A percentile compares a stretch with the other conserved stretches of the same genome.
Evolutionary conservation across 768 basidiomycete genomes (phyloP).

Genomic region (Hygrocybe coccinea): DNA sequence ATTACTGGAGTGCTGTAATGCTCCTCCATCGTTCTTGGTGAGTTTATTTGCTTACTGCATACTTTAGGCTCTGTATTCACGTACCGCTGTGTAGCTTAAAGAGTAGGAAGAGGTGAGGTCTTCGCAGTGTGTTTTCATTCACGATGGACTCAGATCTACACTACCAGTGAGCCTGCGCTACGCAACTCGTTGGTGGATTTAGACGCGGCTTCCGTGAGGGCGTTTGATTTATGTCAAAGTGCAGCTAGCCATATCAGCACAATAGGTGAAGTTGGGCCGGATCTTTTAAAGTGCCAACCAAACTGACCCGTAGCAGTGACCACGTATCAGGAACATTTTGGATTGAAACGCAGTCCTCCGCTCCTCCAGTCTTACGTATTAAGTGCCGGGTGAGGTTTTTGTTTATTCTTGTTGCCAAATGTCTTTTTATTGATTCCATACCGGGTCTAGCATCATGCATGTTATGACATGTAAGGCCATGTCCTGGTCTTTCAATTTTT

Average conservation of each 20-base stretch:
- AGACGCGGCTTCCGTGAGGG: conserved; percentile 32
- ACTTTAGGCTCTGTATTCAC: neutral
- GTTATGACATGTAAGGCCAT: too few species aligned
- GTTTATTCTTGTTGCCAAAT: too few species aligned
- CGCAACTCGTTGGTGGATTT: conserved; percentile 48
- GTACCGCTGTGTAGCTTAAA: too few species aligned
- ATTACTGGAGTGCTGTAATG: conserved; percentile 73
- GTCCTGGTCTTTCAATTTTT: conserved; percentile 7
- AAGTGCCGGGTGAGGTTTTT: conserved; percentile 57
- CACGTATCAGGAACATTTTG: conserved; percentile 56
- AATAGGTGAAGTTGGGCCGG: conserved; percentile 41
- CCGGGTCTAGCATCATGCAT: too few species aligned
- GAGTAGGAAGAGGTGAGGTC: too few species aligned
- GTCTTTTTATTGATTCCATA: too few species aligned
- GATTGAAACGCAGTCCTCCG: conserved; percentile 55
- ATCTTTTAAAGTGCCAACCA: neutral
- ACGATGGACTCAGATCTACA: too few species aligned
- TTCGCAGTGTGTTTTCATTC: too few species aligned
- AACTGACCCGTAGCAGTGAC: conserved; percentile 40
- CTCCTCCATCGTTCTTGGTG: conserved; percentile 77
- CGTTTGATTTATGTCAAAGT: conserved; percentile 69
- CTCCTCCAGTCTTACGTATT: conserved; percentile 68
- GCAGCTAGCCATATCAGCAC: conserved; percentile 69
- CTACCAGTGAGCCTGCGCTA: conserved; percentile 21
- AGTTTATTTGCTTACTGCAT: conserved; percentile 28